Evolutionary conservation across 164 flowering plant species (phyloP), one percentile per base, ranked within the genome.

Genomic region (Dillenia suffruticosa): DNA sequence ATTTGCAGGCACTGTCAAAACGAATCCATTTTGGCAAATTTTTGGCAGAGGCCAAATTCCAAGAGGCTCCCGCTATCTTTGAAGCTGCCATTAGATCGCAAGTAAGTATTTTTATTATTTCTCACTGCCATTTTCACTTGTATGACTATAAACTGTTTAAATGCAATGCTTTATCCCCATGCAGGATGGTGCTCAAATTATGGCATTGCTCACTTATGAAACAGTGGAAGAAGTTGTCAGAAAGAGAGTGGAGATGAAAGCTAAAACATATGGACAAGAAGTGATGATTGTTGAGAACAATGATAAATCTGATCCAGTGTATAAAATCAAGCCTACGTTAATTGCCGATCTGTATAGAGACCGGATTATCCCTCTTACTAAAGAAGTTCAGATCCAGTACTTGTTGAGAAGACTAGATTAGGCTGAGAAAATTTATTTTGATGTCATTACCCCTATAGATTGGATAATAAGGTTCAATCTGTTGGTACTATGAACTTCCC

Each of bases 351-450:
- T 93, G 6, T 93, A 90, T 71, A 90, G 89, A 1, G 82, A 82
- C 26, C 85, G 97, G 98, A 93, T 93, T 67, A 93, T 93, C 97
- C 97, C 98, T 24, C 59, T 93, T 60, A 93, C 97, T 5, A 93
- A 93, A 74, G 84, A 83, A 64, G 98, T 93, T 50, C 98, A 93
- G 68, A 85, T 93, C 48, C 74, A 73, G 45, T 93, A 93, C 74
- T 66, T 93, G 40, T 57, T 90, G 64, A 82, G 91, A 72, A 83
- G 97, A 70, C 67, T 93, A 79, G 98, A 93, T 59, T 88, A 70
- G 80, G 64, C 22, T 19, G 22, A 19, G 22, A 19, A 19, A 19
- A 19, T 19, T 19, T 19, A 19, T 19, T 19, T 19, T 19, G 22
- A 19, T 19, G 22, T 19, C 22, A 19, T 19, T 1, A 19, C 22